phyloP scores from a whole-genome alignment of 2,329 filamentous ascomycete species.

The Phaeoacremonium minimum region DNA sequence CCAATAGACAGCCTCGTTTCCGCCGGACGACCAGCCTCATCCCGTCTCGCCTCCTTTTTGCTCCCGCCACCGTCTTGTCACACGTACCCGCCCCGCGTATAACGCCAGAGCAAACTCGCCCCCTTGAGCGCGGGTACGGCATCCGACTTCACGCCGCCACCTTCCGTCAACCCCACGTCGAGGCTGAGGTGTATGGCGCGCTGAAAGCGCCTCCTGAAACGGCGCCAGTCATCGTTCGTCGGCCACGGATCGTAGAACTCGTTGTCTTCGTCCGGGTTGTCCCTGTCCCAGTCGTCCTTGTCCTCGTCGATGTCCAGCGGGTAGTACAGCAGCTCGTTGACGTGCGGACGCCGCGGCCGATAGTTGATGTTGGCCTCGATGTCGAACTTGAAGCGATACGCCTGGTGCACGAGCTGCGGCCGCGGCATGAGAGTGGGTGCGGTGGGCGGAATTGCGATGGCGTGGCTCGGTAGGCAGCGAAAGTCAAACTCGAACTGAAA shows the following conservation, averaged over 20 bases:
- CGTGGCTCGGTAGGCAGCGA: conserved; percentile 14
- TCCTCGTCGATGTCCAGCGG: conserved; percentile 25
- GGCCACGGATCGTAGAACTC: conserved; percentile 23
- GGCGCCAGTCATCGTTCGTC: conserved; percentile 33
- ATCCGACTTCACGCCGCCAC: neutral
- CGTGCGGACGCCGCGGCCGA: conserved; percentile 34
- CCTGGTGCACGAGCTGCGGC: conserved; percentile 36
- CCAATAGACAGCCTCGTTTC: too few species aligned
- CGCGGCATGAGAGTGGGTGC: conserved; percentile 11
- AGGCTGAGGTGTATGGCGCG: conserved; percentile 19
- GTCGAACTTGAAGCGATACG: conserved; percentile 42
- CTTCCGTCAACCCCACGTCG: neutral
- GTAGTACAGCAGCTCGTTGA: conserved; percentile 33
- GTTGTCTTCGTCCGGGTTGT: conserved; percentile 13
- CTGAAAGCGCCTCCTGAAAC: conserved; percentile 27
- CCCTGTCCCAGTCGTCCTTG: conserved; percentile 16
- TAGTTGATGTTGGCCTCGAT: conserved; percentile 40
- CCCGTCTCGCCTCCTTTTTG: neutral
- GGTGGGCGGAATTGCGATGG: neutral
- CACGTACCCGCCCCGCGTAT: conserved; percentile 15
- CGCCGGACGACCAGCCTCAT: neutral
- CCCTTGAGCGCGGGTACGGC: conserved; percentile 16
- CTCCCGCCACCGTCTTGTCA: conserved; percentile 1
- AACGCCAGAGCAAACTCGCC: conserved; percentile 23
- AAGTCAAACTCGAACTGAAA: conserved; percentile 39